Base-by-base conservation (phyloP, 495 filamentous ascomycete species). In the Podospora pseudoanserina region DNA sequence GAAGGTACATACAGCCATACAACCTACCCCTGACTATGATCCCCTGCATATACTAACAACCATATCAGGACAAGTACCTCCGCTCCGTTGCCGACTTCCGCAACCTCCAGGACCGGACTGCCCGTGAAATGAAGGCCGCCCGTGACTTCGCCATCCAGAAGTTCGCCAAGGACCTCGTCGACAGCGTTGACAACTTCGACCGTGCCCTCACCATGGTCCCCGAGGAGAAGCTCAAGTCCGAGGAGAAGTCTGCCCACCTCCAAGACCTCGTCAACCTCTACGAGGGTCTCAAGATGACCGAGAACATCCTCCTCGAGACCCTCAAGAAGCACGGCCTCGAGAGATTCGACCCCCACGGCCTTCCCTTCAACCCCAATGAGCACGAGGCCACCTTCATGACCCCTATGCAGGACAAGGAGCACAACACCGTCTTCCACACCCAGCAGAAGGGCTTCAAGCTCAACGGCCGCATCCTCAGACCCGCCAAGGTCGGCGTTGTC, bases 381-480 rank as follows among this genome's bases (percentile, higher is more conserved):
- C 95, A 98, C 79, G 95, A 99, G 84, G 95, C 95, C 57, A 93
- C 90, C 32, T 99, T 98, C 83, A 91, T 93, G 89, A 86, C 92
- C 13, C 91, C 91, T 67, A 86, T 91, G 81, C 83, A 86, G 30
- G 91, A 83, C 63, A 93, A 94, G 85, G 92, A 97, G 80, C 86
- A 97, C 73, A 93, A 93, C 74, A 90, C 87, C 57, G 91, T 97
- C 68, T 94, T 98, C 81, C 88, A 90, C 77, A 91, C 91, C 34
- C 93, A 97, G 86, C 91, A 92, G 84, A 98, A 97, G 84, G 95
- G 95, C 56, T 99, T 95, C 81, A 83, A 84, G 73, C 84, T 97
- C 63, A 97, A 99, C 78, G 95, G 95, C 67, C 83, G 95, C 72
- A 85, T 97, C 61, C 80, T 99, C 68, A 87, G 95, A 82, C 91